Evolutionary conservation across 1,284 basidiomycete species (phyloP), one percentile per base, ranked within the genome.

Genomic region (Ceratobasidium sp.): DNA sequence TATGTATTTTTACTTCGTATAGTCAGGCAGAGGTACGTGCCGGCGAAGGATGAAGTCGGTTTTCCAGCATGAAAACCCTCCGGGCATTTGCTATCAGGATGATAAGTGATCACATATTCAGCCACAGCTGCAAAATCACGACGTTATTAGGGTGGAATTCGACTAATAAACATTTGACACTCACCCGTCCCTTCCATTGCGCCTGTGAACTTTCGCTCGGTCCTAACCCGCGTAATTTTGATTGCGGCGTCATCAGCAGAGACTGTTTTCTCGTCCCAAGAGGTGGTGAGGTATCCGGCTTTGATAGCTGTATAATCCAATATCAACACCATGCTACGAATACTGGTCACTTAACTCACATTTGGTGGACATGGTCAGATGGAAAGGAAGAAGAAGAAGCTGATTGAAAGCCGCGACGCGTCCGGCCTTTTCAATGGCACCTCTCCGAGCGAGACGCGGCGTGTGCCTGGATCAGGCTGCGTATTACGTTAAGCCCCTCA

Each of bases 191-290:
- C 78, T 2, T 63, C 35, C 53, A 78, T 53, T 13, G 56, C 75
- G 26, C 78, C 78, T 26, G 65, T 65, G 45, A 79, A 79, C 45
- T 64, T 78, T 63, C 78, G 75, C 37, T 74, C 68, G 28, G 69
- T 75, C 17, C 64, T 35, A 35, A 78, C 76, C 23, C 53, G 68
- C 17, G 76, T 71, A 28, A 69, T 75, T 47, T 77, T 77, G 56
- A 75, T 56, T 20, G 51, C 15, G 17, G 77, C 74, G 13, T 58
- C 68, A 37, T 60, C 54, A 23, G 35, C 53, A 1, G 73, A 37
- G 49, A 76, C 56, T 7, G 73, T 31, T 28, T 67, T 76, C 28
- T 78, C 77, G 13, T 78, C 74, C 74, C 77, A 78, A 11, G 26
- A 3, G n/a, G 37, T 58, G 7, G 73, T 69, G 45, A 42, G 31